These are phyloP conservation scores for Limonomyces culmigenus DNA, from an alignment of 1,284 basidiomycete genomes.

Conservation along the genomic window DNA sequence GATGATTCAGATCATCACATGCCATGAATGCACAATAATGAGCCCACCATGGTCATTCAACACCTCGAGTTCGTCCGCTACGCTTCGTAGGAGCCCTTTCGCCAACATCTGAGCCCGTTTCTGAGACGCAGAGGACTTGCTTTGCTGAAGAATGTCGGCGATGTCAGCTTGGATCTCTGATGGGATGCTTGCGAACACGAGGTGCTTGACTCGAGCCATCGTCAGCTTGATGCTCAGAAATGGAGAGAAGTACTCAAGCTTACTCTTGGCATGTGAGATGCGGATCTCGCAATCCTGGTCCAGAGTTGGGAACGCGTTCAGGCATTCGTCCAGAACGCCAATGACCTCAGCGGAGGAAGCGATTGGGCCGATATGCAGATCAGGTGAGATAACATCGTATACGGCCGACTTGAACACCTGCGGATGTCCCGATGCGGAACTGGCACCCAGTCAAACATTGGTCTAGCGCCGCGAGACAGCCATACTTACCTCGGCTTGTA, in stretches of 20 bases:
- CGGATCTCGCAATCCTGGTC: conserved; percentile 50
- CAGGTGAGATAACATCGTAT: conserved; percentile 66
- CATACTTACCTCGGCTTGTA: conserved; percentile 45
- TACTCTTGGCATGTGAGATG: conserved; percentile 59
- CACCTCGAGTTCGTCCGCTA: conserved; percentile 53
- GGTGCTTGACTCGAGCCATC: conserved; percentile 40
- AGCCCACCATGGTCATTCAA: conserved; percentile 38
- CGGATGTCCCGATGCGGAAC: conserved; percentile 53
- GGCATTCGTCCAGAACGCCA: conserved; percentile 42
- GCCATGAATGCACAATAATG: background rate
- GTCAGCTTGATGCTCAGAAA: conserved; percentile 1
- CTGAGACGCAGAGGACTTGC: conserved; percentile 46
- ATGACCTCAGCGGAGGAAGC: conserved; percentile 58
- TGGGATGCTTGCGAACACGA: conserved; percentile 43
- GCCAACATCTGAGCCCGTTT: conserved; percentile 50
- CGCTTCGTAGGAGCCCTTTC: conserved; percentile 43
- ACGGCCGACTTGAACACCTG: conserved; percentile 53
- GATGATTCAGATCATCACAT: background rate
- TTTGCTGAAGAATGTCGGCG: conserved; percentile 42
- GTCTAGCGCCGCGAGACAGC: background rate
- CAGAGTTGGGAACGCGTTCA: conserved; percentile 56
- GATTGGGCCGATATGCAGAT: conserved; percentile 37
- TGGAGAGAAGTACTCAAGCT: conserved; percentile 9
- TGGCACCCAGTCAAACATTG: conserved; percentile 12
- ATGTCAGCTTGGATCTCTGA: conserved; percentile 31